Evolutionary conservation across 768 basidiomycete species (phyloP).

Genomic region (Lyophyllum decastes): DNA sequence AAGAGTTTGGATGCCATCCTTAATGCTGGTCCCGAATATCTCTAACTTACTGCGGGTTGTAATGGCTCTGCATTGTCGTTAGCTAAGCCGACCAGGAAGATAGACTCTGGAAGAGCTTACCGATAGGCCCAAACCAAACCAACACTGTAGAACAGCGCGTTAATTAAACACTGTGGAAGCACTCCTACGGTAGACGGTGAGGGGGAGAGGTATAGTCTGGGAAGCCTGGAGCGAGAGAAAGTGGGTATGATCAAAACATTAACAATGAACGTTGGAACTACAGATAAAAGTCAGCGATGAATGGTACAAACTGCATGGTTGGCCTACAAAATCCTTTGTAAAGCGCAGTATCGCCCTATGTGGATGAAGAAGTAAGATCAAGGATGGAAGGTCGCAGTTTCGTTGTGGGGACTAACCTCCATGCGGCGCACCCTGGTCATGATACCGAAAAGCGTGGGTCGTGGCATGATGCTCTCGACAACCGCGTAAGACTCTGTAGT

Average conservation of each 20-base stretch:
- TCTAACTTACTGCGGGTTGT: no score
- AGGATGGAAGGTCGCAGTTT: no score
- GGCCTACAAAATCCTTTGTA: no score
- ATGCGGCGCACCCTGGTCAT: constrained; percentile 14
- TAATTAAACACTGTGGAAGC: neutral
- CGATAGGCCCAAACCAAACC: neutral
- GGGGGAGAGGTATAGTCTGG: neutral
- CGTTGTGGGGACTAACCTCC: constrained; percentile 20
- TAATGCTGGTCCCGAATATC: no score
- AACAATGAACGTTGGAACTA: neutral
- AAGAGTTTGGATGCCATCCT: constrained; percentile 39
- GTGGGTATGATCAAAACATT: neutral
- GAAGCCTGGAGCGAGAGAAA: neutral
- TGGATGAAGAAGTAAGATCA: no score
- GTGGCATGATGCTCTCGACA: neutral
- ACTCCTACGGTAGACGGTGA: neutral
- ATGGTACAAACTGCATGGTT: no score
- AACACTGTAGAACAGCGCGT: neutral
- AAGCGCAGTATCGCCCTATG: no score
- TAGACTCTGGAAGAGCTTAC: no score
- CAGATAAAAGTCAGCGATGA: no score
- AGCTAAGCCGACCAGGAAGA: no score
- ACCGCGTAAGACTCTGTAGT: no score
- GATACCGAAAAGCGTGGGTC: constrained; percentile 7
- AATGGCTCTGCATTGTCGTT: no score